Percentiles rank a stretch among this genome's conserved stretches.
Conservation (phyloP, 345 rosid species). For the Gossypium anomalum region DNA sequence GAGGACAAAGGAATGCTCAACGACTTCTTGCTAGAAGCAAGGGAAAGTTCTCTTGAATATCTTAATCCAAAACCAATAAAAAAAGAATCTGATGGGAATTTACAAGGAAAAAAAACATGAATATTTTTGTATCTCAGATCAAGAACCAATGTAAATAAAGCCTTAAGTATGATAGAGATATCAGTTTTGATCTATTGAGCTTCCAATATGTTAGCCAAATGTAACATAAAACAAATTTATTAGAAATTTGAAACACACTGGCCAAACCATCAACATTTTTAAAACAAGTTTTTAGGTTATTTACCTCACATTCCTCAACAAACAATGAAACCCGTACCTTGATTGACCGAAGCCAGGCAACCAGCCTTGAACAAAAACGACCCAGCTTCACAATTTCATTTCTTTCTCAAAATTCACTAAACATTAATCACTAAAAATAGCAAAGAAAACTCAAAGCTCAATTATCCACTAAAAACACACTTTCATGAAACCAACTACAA, state of each 20-base stretch:
- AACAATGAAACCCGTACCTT: neutral
- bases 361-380: neutral
- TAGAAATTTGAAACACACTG: neutral
- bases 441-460: neutral
- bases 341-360: neutral
- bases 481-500: neutral
- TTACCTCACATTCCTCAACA: neutral
- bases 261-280: neutral
- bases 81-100: neutral
- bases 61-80: neutral
- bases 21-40: neutral
- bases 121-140: neutral
- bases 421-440: neutral
- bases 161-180: neutral
- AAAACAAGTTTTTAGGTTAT: neutral
- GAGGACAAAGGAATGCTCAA: neutral
- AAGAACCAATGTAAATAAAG: too few species aligned
- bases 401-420: conserved; percentile 11
- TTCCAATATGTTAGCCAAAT: neutral
- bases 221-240: neutral
- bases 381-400: neutral
- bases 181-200: neutral
- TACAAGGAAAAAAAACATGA: neutral
- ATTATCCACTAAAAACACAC: neutral
- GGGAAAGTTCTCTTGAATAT: neutral